Conservation (phyloP, 169 alveolate genomes). For the Eimeria maxima region DNA sequence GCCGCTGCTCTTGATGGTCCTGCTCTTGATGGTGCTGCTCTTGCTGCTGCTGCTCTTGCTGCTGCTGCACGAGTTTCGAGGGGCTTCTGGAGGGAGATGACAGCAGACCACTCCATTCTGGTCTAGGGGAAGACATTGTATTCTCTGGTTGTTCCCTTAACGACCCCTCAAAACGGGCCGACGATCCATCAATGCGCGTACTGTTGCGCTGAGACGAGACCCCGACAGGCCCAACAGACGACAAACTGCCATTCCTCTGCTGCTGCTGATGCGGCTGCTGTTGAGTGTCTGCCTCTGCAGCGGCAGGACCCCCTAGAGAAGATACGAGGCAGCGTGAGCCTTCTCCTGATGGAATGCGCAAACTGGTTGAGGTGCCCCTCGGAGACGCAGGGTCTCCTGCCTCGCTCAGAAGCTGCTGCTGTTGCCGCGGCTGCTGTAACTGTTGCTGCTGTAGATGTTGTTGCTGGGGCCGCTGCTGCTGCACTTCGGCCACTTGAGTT, state of each 20-base stretch:
- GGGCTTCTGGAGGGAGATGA: slow-evolving; percentile 18
- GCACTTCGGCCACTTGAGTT: neutral
- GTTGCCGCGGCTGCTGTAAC: neutral
- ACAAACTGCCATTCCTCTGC: neutral
- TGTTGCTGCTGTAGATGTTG: neutral
- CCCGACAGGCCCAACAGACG: neutral
- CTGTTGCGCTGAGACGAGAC: neutral
- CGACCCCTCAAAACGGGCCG: neutral
- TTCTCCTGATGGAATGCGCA: neutral
- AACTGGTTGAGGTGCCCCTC: slow-evolving; percentile 4
- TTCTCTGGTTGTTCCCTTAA: neutral
- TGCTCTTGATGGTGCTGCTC: neutral
- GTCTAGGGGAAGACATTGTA: neutral
- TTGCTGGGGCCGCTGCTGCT: slow-evolving; percentile 14
- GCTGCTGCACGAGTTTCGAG: neutral
- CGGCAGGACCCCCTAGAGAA: neutral
- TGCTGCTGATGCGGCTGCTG: neutral
- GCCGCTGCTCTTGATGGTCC: slow-evolving; percentile 3
- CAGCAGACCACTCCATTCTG: neutral
- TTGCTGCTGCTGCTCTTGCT: neutral
- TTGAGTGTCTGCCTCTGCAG: neutral
- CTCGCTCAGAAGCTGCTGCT: neutral
- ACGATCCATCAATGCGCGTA: neutral
- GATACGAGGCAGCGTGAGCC: neutral
- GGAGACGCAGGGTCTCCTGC: neutral